These are phyloP conservation scores for Paramecium pentaurelia DNA, from an alignment of 73 alveolate genomes.

Conservation along the genomic window DNA sequence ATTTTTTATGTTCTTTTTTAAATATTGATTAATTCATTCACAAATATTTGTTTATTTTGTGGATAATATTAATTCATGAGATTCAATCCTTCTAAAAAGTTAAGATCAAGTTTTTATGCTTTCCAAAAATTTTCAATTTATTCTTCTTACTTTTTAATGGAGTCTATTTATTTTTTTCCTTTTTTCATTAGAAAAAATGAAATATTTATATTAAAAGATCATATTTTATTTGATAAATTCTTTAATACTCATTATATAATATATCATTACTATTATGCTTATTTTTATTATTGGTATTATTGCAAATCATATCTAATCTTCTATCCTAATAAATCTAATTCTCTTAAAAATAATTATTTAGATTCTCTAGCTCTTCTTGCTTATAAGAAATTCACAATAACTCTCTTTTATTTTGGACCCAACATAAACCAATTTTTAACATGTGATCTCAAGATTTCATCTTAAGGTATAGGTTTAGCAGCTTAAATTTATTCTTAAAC, in stretches of 20 bases:
- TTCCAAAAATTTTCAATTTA: not conserved
- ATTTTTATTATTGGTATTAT: not conserved
- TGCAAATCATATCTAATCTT: conserved; percentile 55
- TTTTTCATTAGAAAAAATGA: not conserved
- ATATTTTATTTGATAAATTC: not conserved
- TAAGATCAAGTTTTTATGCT: not conserved
- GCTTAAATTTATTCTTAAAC: conserved; percentile 33
- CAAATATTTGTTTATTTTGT: not conserved
- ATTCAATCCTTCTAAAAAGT: not conserved
- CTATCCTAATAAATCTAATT: conserved; percentile 51
- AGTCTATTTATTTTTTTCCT: not conserved
- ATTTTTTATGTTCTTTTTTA: not conserved
- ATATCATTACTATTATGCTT: not conserved
- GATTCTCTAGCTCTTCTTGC: conserved; percentile 65
- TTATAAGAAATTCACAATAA: conserved; percentile 47
- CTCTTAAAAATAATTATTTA: conserved; percentile 33
- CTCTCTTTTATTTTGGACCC: conserved; percentile 50
- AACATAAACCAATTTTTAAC: conserved; percentile 62
- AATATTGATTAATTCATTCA: not conserved
- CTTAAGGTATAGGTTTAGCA: conserved; percentile 54
- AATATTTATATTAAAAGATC: not conserved
- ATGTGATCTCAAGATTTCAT: conserved; percentile 54
- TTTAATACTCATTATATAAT: not conserved
- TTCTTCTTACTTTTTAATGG: not conserved
- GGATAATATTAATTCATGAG: not conserved